Evolutionary conservation across 768 basidiomycete species (phyloP), one percentile per base, ranked within the genome.

Genomic region (Coprinopsis strossmayeri): DNA sequence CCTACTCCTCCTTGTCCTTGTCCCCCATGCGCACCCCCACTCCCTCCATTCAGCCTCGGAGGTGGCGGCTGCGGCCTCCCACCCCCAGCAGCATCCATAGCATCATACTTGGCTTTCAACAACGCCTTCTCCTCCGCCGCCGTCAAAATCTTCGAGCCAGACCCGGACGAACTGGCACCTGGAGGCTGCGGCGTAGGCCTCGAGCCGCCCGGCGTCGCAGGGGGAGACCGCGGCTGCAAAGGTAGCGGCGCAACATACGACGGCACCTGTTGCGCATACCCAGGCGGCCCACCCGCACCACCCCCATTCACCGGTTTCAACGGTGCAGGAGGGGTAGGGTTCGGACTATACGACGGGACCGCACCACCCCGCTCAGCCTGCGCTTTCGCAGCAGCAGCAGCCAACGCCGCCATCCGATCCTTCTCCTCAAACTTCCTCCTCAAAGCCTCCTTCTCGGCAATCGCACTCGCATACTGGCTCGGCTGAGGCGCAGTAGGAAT

Each of bases 91-190:
- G 10, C 30, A 38, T 38, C 37, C 12, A 5, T 9, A 5, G 11
- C 37, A 12, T 38, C 18, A 12, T 20, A 20, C 18, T 38, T 12
- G 27, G 84, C 82, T 30, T 68, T 71, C 10, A 91, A 61, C 49
- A 78, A 61, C 18, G 84, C 85, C 67, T 91, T 91, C 65, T 91
- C 89, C 56, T 91, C 87, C 0, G 79, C 81, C 2, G 89, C 88
- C 1, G 82, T 82, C 45, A 89, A 64, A 0, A 73, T 49, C 28
- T 62, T 53, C 15, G n/a, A n/a, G n/a, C 30, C 57, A 46, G 21
- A 52, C 53, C 20, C 55, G 52, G n/a, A 49, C 51, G 32, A 58
- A 24, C 56, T 46, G 3, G 65, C 52, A 15, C 58, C 47, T 12
- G 59, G 52, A 5, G 71, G 69, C 3, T 69, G 62, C 7, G 73